These are phyloP conservation scores for Russula sp. DNA, from an alignment of 768 basidiomycete genomes.

Conservation along the genomic window DNA sequence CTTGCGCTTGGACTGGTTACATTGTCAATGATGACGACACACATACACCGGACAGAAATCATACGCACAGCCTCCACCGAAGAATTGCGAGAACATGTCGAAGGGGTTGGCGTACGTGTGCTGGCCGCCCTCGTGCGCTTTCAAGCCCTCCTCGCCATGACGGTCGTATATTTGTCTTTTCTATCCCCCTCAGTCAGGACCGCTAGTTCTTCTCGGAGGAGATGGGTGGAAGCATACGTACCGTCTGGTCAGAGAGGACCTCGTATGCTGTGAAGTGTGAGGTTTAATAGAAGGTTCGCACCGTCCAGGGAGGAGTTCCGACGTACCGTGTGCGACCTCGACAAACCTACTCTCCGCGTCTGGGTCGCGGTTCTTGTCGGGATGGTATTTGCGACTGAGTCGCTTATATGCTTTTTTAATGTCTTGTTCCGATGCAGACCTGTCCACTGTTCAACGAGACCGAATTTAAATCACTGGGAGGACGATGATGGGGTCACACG, in stretches of 20 bases:
- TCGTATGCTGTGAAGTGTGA: constrained; percentile 66
- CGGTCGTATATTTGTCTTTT: constrained; percentile 93
- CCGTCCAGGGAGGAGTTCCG: neutral
- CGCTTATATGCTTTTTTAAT: constrained; percentile 90
- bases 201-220: neutral
- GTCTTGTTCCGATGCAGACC: constrained; percentile 79
- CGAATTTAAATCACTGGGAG: constrained; percentile 26
- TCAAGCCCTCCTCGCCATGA: constrained; percentile 93
- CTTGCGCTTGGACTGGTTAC: constrained; percentile 39
- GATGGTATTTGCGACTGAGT: constrained; percentile 83
- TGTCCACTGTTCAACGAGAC: constrained; percentile 43
- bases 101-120: constrained; percentile 76
- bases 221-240: constrained; percentile 32
- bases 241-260: constrained; percentile 81
- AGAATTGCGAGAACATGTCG: constrained; percentile 91
- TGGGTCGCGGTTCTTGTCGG: constrained; percentile 90
- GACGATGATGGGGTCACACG: constrained; percentile 37
- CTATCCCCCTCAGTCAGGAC: constrained; percentile 61
- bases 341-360: constrained; percentile 83
- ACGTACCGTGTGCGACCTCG: constrained; percentile 80
- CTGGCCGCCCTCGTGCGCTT: constrained; percentile 86
- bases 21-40: neutral
- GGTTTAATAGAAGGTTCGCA: constrained; percentile 1
- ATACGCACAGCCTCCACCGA: constrained; percentile 70
- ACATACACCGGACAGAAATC: no score